These are phyloP conservation scores for Sanguinoderma infundibulare DNA, from an alignment of 1,284 basidiomycete genomes.

Conservation along the genomic window DNA sequence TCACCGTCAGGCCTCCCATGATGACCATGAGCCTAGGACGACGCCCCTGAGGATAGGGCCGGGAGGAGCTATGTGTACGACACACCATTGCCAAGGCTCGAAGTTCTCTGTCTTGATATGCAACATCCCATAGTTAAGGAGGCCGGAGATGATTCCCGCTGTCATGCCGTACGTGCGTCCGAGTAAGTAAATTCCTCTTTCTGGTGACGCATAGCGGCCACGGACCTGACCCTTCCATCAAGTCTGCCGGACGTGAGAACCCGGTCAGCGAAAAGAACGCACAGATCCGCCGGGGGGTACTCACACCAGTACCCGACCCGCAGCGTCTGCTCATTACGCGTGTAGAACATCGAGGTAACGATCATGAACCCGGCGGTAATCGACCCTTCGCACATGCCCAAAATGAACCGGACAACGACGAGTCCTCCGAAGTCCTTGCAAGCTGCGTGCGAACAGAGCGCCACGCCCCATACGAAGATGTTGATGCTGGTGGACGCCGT, in stretches of 20 bases:
- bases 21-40: constrained; percentile 66
- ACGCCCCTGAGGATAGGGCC: neutral
- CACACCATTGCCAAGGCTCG: constrained; percentile 68
- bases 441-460: constrained; percentile 68
- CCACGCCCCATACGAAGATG: constrained; percentile 70
- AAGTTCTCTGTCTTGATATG: constrained; percentile 60
- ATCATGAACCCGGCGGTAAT: constrained; percentile 82
- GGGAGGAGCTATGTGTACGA: neutral
- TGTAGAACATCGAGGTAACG: constrained; percentile 82
- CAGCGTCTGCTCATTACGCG: constrained; percentile 70
- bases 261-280: neutral
- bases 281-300: too few species aligned
- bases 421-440: constrained; percentile 75
- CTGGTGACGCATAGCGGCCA: neutral
- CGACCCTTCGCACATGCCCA: constrained; percentile 80
- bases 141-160: constrained; percentile 64
- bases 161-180: neutral
- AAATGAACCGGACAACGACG: constrained; percentile 64
- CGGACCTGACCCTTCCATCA: constrained; percentile 35
- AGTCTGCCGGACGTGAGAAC: constrained; percentile 16
- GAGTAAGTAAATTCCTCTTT: neutral
- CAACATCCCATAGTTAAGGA: constrained; percentile 70
- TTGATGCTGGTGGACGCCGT: constrained; percentile 53
- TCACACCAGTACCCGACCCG: constrained; percentile 80
- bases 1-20: constrained; percentile 64